Evolutionary conservation across 164 flowering plant species (phyloP).

Genomic region (Tetrastigma voinierianum): DNA sequence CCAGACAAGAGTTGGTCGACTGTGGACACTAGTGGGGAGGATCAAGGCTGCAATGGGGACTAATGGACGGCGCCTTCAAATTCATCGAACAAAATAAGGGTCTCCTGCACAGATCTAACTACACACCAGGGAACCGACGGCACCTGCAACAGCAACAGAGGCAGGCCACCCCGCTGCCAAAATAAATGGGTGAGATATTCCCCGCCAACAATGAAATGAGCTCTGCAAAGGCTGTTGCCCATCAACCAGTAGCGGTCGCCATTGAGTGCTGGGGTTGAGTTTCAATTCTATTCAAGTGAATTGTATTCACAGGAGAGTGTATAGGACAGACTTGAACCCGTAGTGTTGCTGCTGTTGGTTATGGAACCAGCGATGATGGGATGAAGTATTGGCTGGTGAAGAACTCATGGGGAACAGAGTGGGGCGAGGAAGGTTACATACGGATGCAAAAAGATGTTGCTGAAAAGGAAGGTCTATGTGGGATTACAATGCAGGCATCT

Average conservation of each 20-base stretch:
- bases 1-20: conserved; percentile 33
- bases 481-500: conserved; percentile 3
- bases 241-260: conserved; percentile 26
- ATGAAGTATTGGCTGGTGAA: conserved; percentile 33
- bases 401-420: conserved; percentile 11
- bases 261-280: conserved; percentile 18
- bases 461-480: conserved; percentile 9
- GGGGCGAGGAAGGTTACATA: conserved; percentile 10
- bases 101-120: conserved; percentile 12
- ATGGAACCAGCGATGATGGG: conserved; percentile 22
- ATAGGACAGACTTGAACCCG: conserved; percentile 19
- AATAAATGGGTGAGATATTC: conserved; percentile 19
- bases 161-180: conserved; percentile 13
- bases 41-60: conserved; percentile 25
- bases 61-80: conserved; percentile 26
- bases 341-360: conserved; percentile 31
- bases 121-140: conserved; percentile 26
- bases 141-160: conserved; percentile 20
- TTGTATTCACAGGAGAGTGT: conserved; percentile 7
- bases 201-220: conserved; percentile 22
- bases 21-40: conserved; percentile 21
- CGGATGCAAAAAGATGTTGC: not conserved
- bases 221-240: conserved; percentile 27
- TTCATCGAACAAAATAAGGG: conserved; percentile 21
- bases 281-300: conserved; percentile 31